Conservation (phyloP, 805 yeast species). For the Ogataea philodendri region DNA sequence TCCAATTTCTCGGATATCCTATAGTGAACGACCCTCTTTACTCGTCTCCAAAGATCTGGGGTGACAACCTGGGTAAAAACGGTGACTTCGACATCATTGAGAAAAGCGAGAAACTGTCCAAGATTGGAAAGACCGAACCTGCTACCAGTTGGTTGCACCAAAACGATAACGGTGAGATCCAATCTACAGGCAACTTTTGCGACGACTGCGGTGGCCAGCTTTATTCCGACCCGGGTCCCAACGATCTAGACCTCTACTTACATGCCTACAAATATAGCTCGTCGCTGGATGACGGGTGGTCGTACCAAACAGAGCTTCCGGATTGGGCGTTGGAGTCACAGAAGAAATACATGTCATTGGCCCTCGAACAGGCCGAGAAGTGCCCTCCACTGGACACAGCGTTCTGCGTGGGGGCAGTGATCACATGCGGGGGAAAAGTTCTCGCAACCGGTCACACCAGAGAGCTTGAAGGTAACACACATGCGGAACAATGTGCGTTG, state of each 20-base stretch:
- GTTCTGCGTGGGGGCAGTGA: constrained; percentile 89
- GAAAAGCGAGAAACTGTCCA: constrained; percentile 50
- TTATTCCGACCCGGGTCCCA: constrained; percentile 85
- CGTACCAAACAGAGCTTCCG: constrained; percentile 72
- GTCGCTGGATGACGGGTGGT: constrained; percentile 50
- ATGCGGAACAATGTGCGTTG: constrained; percentile 94
- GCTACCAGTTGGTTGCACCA: constrained; percentile 70
- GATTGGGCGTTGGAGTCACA: constrained; percentile 74
- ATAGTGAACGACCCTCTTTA: constrained; percentile 92
- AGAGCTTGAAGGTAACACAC: constrained; percentile 92
- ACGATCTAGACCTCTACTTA: constrained; percentile 83
- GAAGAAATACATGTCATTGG: constrained; percentile 64
- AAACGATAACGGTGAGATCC: constrained; percentile 58
- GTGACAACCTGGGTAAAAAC: constrained; percentile 62
- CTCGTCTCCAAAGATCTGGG: constrained; percentile 81
- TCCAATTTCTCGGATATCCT: constrained; percentile 85
- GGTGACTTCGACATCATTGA: constrained; percentile 45
- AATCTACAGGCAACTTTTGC: constrained; percentile 55
- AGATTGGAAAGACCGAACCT: constrained; percentile 66
- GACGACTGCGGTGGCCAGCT: constrained; percentile 64
- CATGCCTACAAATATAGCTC: constrained; percentile 85
- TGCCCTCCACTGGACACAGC: constrained; percentile 84
- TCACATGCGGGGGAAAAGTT: constrained; percentile 63
- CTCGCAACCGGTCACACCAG: constrained; percentile 85
- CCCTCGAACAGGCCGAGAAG: constrained; percentile 73